Conservation (phyloP, 495 filamentous ascomycete species). For the Aspergillus steynii region DNA sequence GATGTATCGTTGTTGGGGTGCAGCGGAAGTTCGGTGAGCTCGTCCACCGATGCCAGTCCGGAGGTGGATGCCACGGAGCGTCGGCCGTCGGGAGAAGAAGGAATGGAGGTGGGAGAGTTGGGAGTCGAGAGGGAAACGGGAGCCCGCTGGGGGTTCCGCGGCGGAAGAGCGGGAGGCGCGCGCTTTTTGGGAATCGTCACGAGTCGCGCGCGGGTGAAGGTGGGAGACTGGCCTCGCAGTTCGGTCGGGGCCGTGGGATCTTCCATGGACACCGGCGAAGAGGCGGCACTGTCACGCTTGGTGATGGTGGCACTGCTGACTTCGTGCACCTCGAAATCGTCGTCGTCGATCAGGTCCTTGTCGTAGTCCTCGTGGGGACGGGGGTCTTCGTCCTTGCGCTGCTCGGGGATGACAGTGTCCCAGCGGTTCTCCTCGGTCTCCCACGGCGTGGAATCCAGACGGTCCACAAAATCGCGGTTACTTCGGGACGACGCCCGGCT, state of each 20-base stretch:
- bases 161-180: constrained; percentile 63
- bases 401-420: constrained; percentile 39
- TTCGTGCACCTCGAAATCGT: constrained; percentile 46
- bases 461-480: constrained; percentile 44
- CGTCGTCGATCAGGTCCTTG: constrained; percentile 23
- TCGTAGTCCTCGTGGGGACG: constrained; percentile 17
- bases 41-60: constrained; percentile 23
- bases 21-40: constrained; percentile 18
- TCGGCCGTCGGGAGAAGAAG: constrained; percentile 18
- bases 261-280: constrained; percentile 52
- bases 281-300: constrained; percentile 50
- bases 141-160: constrained; percentile 55
- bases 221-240: constrained; percentile 44
- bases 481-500: constrained; percentile 49
- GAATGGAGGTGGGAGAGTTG: constrained; percentile 15
- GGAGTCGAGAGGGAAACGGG: constrained; percentile 25
- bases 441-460: constrained; percentile 27
- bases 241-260: constrained; percentile 39
- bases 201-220: constrained; percentile 61
- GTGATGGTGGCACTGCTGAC: constrained; percentile 43
- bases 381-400: constrained; percentile 30
- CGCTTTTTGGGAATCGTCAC: constrained; percentile 70
- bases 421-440: constrained; percentile 29
- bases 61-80: constrained; percentile 26
- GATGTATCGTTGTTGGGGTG: constrained; percentile 25